These are phyloP conservation scores for Aspergillus panamensis DNA, from an alignment of 495 filamentous ascomycete species.

Conservation along the genomic window DNA sequence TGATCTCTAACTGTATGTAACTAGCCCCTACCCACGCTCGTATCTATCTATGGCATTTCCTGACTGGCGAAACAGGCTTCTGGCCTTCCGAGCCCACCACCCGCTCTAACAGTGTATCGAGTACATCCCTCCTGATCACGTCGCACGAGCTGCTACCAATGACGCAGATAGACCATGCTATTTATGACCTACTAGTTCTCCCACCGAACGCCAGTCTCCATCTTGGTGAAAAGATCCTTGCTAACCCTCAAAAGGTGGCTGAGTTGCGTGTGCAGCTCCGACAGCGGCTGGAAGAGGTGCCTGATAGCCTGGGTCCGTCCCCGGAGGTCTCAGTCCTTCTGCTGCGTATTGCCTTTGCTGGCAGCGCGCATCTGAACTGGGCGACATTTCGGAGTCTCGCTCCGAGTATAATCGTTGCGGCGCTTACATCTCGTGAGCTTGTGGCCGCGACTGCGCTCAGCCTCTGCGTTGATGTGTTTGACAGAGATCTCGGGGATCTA, in stretches of 20 bases:
- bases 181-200: constrained; percentile 21
- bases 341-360: constrained; percentile 19
- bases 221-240: constrained; percentile 11
- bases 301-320: constrained; percentile 15
- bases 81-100: constrained; percentile 2
- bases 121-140: constrained; percentile 1
- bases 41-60: constrained; percentile 11
- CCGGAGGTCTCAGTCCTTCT: constrained; percentile 14
- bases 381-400: constrained; percentile 16
- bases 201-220: constrained; percentile 7
- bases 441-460: constrained; percentile 19
- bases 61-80: constrained; percentile 15
- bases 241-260: constrained; percentile 12
- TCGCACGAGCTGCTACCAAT: constrained; percentile 12
- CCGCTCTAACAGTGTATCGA: neutral
- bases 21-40: constrained; percentile 2
- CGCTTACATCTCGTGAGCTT: constrained; percentile 17
- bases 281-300: constrained; percentile 18
- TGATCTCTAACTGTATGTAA: constrained; percentile 6
- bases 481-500: constrained; percentile 12
- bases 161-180: constrained; percentile 10
- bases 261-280: constrained; percentile 16
- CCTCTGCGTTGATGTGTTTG: constrained; percentile 16
- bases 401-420: constrained; percentile 13
- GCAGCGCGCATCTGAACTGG: constrained; percentile 18